Evolutionary conservation across 345 rosid species (phyloP).

Genomic region (Salix udensis): DNA sequence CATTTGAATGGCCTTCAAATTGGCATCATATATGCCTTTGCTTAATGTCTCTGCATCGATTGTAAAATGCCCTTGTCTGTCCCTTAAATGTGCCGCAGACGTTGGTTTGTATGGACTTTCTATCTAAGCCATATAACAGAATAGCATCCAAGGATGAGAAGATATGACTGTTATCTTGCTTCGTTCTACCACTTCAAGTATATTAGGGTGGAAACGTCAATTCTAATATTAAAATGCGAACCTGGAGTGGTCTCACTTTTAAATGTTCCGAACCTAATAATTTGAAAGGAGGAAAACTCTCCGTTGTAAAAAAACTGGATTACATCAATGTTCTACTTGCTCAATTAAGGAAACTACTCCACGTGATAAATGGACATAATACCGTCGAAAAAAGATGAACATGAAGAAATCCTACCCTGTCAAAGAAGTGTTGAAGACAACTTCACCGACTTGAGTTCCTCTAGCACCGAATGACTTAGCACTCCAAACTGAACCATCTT

Average conservation of each 20-base stretch:
- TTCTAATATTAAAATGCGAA: background rate
- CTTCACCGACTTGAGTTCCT: conserved; percentile 92
- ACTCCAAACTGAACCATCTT: conserved; percentile 89
- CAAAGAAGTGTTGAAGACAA: conserved; percentile 91
- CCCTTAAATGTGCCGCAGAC: background rate
- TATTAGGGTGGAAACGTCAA: background rate
- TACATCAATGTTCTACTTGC: background rate
- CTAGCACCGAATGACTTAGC: conserved; percentile 96
- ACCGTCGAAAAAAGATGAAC: background rate
- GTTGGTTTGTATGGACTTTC: background rate
- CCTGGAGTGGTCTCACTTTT: background rate
- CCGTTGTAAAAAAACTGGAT: background rate
- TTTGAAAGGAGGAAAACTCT: background rate
- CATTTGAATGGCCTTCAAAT: background rate
- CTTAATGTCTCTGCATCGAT: background rate
- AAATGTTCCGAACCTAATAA: background rate
- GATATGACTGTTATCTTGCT: background rate
- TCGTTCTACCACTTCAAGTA: background rate
- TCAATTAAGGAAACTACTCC: background rate
- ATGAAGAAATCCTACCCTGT: conserved; percentile 53
- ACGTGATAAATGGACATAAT: background rate
- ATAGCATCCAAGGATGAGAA: background rate
- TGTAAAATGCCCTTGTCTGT: background rate
- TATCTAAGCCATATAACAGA: background rate
- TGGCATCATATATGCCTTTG: background rate